Base-by-base conservation (phyloP, 345 rosid genomes). In the Melastoma malabathricum region DNA sequence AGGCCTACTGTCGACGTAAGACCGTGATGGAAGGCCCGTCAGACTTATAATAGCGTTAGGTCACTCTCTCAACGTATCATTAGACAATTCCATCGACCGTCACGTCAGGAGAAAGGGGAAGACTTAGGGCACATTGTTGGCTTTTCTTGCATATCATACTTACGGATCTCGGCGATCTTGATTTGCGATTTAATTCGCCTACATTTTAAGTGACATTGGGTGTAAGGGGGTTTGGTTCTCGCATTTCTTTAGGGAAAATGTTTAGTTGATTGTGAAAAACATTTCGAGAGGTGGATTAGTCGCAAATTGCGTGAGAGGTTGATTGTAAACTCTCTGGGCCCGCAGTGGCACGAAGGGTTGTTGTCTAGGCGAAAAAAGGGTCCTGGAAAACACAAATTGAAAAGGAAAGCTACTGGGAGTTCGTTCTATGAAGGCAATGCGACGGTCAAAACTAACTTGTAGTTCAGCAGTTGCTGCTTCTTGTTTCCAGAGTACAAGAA, bases 301-400 rank as follows among this genome's bases (percentile, higher is more conserved):
- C 4, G 79, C 66, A 2, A 84, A 80, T 43, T 77, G 82, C 17
- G 62, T 90, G 17, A 63, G 55, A 65, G 92, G 82, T 64, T 86
- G 55, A 83, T 83, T 54, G 84, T 83, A 47, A 78, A 53, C 68
- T 81, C 89, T 3, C 63, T 83, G 52, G 61, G 64, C 46, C 92
- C 94, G 0, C 59, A 75, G 43, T 92, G 83, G 85, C 62, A 71
- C 20, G 95, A 90, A 59, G 92, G 98, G 34, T 69, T 86, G 54
- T 64, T 86, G 82, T 71, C 96, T 16, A 71, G 69, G 61, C 66
- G 71, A 60, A 72, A 79, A 15, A 70, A 81, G 67, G 86, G 76
- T 41, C 73, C 80, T 43, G 74, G 68, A 70, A 84, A 70, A 55
- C 71, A 51, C 51, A 78, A 64, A 53, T 54, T 84, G 50, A 85